Percentiles rank a stretch among this genome's conserved stretches.
phyloP scores from a whole-genome alignment of 108 stramenopile genomes.

The Skeletonema potamos region DNA sequence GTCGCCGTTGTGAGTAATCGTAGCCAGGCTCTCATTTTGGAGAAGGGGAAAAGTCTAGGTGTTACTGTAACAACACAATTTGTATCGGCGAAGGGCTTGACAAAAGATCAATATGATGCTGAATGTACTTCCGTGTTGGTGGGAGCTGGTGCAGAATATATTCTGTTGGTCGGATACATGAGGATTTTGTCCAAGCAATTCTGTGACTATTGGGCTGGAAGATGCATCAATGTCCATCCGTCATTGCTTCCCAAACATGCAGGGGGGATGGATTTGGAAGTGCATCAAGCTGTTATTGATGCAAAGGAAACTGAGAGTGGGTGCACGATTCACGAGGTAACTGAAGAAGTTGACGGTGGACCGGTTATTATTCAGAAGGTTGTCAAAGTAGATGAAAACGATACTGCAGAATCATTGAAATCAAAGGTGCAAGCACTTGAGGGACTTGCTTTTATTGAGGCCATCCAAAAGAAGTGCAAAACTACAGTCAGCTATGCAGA shows the following conservation, averaged over 20 bases:
- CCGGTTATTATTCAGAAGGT: slow-evolving; percentile 91
- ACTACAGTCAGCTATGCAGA: slow-evolving; percentile 90
- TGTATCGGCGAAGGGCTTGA: slow-evolving; percentile 77
- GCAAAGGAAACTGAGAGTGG: slow-evolving; percentile 91
- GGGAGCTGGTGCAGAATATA: slow-evolving; percentile 90
- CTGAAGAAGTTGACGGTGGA: slow-evolving; percentile 97
- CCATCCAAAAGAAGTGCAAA: slow-evolving; percentile 75
- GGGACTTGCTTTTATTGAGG: slow-evolving; percentile 95
- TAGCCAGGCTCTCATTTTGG: slow-evolving; percentile 78
- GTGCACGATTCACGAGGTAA: slow-evolving; percentile 98
- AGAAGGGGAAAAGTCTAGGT: slow-evolving; percentile 87
- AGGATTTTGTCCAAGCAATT: slow-evolving; percentile 92
- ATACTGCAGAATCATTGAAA: slow-evolving; percentile 95
- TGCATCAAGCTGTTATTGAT: slow-evolving; percentile 97
- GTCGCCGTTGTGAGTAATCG: slow-evolving; percentile 93
- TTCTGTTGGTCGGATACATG: slow-evolving; percentile 99
- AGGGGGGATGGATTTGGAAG: slow-evolving; percentile 98
- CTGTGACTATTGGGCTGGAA: slow-evolving; percentile 85
- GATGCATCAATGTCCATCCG: slow-evolving; percentile 98
- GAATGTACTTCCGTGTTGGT: slow-evolving; percentile 89
- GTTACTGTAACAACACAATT: slow-evolving; percentile 82
- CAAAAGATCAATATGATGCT: slow-evolving; percentile 91
- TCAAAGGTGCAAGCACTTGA: slow-evolving; percentile 95
- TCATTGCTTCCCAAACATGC: slow-evolving; percentile 97
- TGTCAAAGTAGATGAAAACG: slow-evolving; percentile 74